Base-by-base conservation (phyloP, 148 eudicot genomes). In the Fagopyrum tataricum region DNA sequence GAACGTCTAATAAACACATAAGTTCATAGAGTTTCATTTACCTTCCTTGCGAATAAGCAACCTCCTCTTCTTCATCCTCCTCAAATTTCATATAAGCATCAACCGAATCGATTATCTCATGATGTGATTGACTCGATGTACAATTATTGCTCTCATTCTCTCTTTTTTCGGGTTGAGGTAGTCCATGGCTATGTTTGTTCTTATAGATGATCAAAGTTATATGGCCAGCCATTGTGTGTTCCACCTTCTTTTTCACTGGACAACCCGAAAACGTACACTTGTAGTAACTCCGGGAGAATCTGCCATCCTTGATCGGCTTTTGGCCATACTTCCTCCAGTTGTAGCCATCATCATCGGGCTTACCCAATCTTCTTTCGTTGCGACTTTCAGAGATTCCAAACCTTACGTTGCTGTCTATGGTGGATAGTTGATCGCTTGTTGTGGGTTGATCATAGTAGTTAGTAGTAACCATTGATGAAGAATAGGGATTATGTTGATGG, bases 301-400 rank as follows among this genome's bases (percentile, higher is more conserved):
- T 93, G 75, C 91, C 85, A 41, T 93, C 96, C 82, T 93, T 92
- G 31, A 90, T 92, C 64, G 89, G 98, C 78, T 90, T 90, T 79
- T 90, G 93, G 73, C 93, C 98, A 48, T 93, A 93, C 70, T 93
- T 90, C 52, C 93, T 78, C 98, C 98, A 93, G 70, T 89, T 90
- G 81, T 77, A 93, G 15, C 98, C 96, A 86, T 93, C 96, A 55
- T 86, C 92, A 7, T 86, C 85, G 74, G 94, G 96, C 84, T 93
- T 87, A 70, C 89, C 90, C 12, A 20, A 55, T 55, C 31, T 55
- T 55, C 21, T 55, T 18, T 5, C 31, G 11, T 20, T 55, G 26
- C 11, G 61, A 55, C 10, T 18, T 55, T 55, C 61, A 1, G 26
- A 5, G 31, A 20, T 20, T 4, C 12, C 49, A 8, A 46, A 6